Evolutionary conservation across 345 rosid species (phyloP).

Genomic region (Tarenaya hassleriana): DNA sequence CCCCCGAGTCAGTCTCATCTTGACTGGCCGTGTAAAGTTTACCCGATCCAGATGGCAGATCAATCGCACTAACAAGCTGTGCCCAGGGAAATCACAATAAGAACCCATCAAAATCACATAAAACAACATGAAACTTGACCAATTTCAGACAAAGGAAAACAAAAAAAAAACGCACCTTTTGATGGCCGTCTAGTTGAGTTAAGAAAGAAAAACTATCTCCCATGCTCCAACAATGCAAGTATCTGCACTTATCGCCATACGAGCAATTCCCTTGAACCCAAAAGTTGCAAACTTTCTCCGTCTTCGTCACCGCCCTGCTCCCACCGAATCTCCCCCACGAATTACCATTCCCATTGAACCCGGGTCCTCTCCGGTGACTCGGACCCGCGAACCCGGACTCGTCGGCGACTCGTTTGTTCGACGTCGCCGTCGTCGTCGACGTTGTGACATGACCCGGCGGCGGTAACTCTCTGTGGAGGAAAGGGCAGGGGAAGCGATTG

Average conservation of each 20-base stretch:
- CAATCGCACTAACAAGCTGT: slow-evolving; percentile 84
- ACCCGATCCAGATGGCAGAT: slow-evolving; percentile 74
- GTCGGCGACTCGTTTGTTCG: no score
- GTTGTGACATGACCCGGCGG: slow-evolving; percentile 27
- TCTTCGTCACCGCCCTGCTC: slow-evolving; percentile 41
- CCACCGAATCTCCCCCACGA: slow-evolving; percentile 53
- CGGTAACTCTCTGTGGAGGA: slow-evolving; percentile 68
- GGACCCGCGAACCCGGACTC: no score
- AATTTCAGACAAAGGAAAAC: background rate
- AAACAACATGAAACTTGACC: background rate
- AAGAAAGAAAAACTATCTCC: slow-evolving; percentile 34
- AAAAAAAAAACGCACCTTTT: slow-evolving; percentile 35
- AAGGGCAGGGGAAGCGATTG: slow-evolving; percentile 60
- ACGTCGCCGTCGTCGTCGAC: no score
- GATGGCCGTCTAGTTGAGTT: slow-evolving; percentile 89
- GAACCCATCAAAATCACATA: slow-evolving; percentile 2
- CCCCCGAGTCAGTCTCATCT: slow-evolving; percentile 70
- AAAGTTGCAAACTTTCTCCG: slow-evolving; percentile 65
- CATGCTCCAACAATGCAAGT: slow-evolving; percentile 73
- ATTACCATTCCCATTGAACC: no score
- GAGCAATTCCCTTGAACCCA: slow-evolving; percentile 84
- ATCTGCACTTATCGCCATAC: slow-evolving; percentile 68
- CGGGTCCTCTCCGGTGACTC: no score
- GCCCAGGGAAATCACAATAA: slow-evolving; percentile 14
- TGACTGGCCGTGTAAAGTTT: slow-evolving; percentile 87